Conservation (phyloP, 495 filamentous ascomycete species). For the Neurospora sp. region DNA sequence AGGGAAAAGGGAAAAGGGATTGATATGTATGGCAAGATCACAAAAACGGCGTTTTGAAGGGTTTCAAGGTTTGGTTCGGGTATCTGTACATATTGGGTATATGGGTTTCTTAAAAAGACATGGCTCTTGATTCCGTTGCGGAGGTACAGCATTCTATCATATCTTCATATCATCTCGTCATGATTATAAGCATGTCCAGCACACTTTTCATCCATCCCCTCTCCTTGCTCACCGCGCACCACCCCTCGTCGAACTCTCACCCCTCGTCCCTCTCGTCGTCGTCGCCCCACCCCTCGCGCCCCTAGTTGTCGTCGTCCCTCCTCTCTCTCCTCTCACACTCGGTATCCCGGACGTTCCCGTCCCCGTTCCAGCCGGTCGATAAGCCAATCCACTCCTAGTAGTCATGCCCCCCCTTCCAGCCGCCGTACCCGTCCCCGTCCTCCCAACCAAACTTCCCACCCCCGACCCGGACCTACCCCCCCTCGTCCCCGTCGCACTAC, state of each 20-base stretch:
- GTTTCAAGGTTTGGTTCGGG: background rate
- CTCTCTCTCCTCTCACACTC: conserved; percentile 16
- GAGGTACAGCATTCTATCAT: background rate
- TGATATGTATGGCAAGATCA: background rate
- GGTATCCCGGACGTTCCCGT: background rate
- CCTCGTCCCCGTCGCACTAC: conserved; percentile 32
- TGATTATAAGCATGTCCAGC: background rate
- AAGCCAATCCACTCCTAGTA: background rate
- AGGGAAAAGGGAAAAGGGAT: background rate
- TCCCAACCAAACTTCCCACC: background rate
- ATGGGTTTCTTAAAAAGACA: background rate
- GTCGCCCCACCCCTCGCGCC: conserved; percentile 10
- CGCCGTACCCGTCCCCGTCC: background rate
- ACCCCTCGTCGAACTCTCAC: background rate
- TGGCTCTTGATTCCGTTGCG: background rate
- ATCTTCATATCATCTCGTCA: background rate
- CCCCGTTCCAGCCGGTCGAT: background rate
- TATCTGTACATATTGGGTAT: conserved; percentile 1
- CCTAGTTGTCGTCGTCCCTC: conserved; percentile 8
- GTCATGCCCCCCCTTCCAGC: background rate
- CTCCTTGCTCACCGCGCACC: conserved; percentile 5
- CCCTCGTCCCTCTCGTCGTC: conserved; percentile 3
- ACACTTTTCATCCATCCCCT: background rate
- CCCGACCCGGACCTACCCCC: conserved; percentile 22
- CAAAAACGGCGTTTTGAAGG: background rate